Conservation (phyloP, 2,329 filamentous ascomycete genomes). For the Emergomyces pasteurianus region DNA sequence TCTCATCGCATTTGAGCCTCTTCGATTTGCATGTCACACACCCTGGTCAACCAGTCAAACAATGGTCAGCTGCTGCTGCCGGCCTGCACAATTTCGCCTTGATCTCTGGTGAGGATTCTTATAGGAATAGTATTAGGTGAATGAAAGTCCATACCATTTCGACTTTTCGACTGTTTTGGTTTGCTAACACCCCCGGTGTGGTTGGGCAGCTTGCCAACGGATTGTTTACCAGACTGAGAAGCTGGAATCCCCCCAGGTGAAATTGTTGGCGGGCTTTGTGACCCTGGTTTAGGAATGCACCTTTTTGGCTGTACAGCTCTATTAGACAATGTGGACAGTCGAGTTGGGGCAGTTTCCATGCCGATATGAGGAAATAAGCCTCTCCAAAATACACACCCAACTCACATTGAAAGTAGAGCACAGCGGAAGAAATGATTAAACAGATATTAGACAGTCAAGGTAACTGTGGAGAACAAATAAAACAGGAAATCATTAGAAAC, state of each 20-base stretch:
- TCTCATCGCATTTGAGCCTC: slow-evolving; percentile 62
- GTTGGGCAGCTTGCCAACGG: slow-evolving; percentile 11
- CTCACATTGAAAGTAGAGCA: background rate
- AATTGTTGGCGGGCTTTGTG: background rate
- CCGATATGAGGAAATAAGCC: slow-evolving; percentile 16
- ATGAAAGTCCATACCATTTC: slow-evolving; percentile 50
- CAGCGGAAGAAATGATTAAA: background rate
- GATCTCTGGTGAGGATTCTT: slow-evolving; percentile 4
- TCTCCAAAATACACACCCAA: background rate
- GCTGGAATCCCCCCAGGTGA: slow-evolving; percentile 9
- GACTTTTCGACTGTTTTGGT: slow-evolving; percentile 62
- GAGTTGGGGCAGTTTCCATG: slow-evolving; percentile 47
- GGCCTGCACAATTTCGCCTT: background rate
- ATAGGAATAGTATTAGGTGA: slow-evolving; percentile 7
- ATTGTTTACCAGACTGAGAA: slow-evolving; percentile 15
- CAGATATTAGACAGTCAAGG: background rate
- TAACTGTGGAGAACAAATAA: background rate
- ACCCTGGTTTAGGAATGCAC: background rate
- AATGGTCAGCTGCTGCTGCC: background rate
- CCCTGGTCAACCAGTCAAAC: slow-evolving; percentile 35
- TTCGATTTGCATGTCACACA: slow-evolving; percentile 65
- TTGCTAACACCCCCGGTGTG: slow-evolving; percentile 31
- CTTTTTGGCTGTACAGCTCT: background rate
- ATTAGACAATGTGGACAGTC: background rate
- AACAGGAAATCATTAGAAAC: background rate